Base-by-base conservation (phyloP, 441 rosid species). In the Erysimum cheiri region DNA sequence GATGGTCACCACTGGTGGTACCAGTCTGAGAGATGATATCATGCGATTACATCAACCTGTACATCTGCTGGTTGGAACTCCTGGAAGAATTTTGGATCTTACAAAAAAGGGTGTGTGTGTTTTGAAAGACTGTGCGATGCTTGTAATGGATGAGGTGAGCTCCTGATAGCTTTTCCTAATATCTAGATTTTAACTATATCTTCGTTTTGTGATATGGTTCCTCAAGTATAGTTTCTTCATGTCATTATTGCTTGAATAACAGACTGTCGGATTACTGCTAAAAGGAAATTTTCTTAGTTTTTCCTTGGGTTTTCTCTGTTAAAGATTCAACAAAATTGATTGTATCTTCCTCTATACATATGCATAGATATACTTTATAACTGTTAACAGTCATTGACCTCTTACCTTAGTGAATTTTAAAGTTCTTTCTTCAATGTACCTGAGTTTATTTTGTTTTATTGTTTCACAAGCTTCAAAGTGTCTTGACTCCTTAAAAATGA, bases 1-100 rank as follows among this genome's bases (percentile, higher is more conserved):
- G 35, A 92, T 88, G 98, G 96, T 90, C 41, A 92, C 98, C 50
- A 92, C 98, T 22, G 98, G 98, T 6, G 98, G 98, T 69, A 89
- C 98, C 59, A 92, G 98, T 79, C 80, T 92, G 54, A 92, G 88
- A 84, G 98, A 92, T 85, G 98, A 92, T 81, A 89, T 92, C 65
- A 92, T 92, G 98, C 92, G 98, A 33, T 75, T 92, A 77, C 84
- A 89, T 77, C 98, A 92, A 60, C 98, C 96, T 26, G 96, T 92
- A 0, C 96, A 92, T 83, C 79, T 92, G 24, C 86, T 92, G 55
- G 96, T 92, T 79, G 96, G 98, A 60, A 92, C 98, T 65, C 98
- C 98, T 26, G 98, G 98, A 79, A 88, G 98, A 75, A 90, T 90
- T 50, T 72, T 92, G 57, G 96, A 92, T 83, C 96, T 92, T 74